Evolutionary conservation across 352 stramenopile genomes (phyloP), one percentile per base, ranked within the genome.

Genomic region (Globisporangium splendens): DNA sequence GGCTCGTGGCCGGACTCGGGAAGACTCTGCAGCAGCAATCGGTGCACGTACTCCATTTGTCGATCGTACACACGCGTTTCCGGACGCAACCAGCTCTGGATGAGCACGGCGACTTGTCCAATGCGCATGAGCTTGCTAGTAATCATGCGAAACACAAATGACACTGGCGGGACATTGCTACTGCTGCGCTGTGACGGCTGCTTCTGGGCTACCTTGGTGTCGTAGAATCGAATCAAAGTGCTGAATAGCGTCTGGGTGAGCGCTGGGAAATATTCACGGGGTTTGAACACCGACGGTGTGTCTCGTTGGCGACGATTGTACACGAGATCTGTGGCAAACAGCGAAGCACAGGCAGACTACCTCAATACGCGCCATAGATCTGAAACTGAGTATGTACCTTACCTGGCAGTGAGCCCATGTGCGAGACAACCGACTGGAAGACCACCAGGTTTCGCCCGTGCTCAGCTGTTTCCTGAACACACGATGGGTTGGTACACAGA

Each of bases 41-140:
- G 39, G 28, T 86, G 74, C 12, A 63, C 54, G 2, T 47, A 48
- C 15, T 49, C 39, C 4, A 18, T 42, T 8, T 50, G 47, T 1
- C 20, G 22, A 18, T 58, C 67, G 42, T 70, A 63, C 15, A 81
- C 47, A 8, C 46, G 50, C 31, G 18, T 22, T 14, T 28, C 17
- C 14, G 42, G 38, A 24, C n/a, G 39, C 17, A 87, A 44, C 79
- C 79, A 91, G 41, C 66, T 77, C 46, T 85, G 62, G 3, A 87
- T 46, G 3, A 89, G 42, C 1, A 41, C 46, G 41, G 74, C 53
- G 5, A 67, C 65, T 58, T 88, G 75, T 0, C 82, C 77, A 18
- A 88, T 85, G 28, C 82, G 77, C 8, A 68, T 65, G 8, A 92
- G 42, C 42, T 90, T 92, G 33, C 89, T 71, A n/a, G 51, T 63